phyloP scores from a whole-genome alignment of 495 filamentous ascomycete species.

The Mycothermus thermophilus region DNA sequence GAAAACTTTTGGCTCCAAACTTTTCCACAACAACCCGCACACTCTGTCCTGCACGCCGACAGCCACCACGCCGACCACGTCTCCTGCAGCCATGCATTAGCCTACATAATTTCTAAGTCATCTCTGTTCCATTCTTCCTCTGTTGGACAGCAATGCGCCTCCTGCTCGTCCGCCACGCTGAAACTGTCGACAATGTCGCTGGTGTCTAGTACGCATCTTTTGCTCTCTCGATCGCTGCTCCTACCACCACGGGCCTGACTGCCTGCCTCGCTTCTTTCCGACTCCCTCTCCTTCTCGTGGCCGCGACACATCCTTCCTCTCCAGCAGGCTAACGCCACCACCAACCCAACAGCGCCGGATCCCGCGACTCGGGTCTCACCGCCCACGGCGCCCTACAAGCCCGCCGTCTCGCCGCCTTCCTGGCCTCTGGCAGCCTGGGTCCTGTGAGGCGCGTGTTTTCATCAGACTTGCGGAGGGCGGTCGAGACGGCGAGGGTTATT shows the following conservation, averaged over 20 bases:
- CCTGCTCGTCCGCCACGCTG: conserved; percentile 71
- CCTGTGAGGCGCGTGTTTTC: conserved; percentile 53
- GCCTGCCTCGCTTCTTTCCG: no score
- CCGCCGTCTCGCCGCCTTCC: conserved; percentile 44
- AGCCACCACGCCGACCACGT: no score
- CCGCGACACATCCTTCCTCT: no score
- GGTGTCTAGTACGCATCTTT: conserved; percentile 48
- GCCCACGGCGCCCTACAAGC: conserved; percentile 71
- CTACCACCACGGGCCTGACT: conserved; percentile 12
- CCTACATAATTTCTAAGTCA: no score
- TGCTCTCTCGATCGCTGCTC: not conserved
- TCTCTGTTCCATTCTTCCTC: no score
- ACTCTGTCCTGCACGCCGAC: no score
- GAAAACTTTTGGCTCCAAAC: no score
- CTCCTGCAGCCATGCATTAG: no score
- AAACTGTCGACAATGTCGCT: conserved; percentile 77
- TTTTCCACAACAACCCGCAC: no score
- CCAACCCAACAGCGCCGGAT: conserved; percentile 73
- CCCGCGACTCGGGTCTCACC: conserved; percentile 64
- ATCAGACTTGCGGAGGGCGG: conserved; percentile 64
- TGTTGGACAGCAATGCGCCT: conserved; percentile 47
- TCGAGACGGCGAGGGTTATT: conserved; percentile 54
- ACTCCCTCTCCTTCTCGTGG: no score
- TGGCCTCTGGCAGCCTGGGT: conserved; percentile 32
- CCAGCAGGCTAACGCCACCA: no score